Evolutionary conservation across 2,329 filamentous ascomycete species (phyloP).

Genomic region (Thielaviopsis cerberus): DNA sequence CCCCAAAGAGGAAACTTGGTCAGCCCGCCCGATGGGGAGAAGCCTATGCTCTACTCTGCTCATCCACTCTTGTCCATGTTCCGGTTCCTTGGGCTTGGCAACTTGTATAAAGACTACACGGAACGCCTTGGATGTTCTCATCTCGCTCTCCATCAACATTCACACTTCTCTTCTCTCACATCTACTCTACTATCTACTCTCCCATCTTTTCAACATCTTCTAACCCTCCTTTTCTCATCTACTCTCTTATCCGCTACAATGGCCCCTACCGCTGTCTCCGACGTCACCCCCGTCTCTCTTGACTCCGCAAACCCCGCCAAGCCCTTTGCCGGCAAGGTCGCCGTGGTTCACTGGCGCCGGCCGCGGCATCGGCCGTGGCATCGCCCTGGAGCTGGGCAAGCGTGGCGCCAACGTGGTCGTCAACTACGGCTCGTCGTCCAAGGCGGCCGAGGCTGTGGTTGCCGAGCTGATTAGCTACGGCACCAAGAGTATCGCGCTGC

Average conservation of each 20-base stretch:
- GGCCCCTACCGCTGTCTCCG: conserved; percentile 11
- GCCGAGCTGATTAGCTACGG: conserved; percentile 35
- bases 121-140: background rate
- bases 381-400: conserved; percentile 47
- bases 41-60: no score
- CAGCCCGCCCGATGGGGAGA: no score
- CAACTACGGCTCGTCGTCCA: conserved; percentile 43
- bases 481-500: conserved; percentile 37
- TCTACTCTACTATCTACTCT: background rate
- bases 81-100: no score
- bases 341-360: conserved; percentile 47
- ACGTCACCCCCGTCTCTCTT: conserved; percentile 11
- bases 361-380: conserved; percentile 47
- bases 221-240: background rate
- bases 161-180: background rate
- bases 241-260: conserved; percentile 5
- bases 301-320: conserved; percentile 16
- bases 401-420: conserved; percentile 47
- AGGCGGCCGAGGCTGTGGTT: conserved; percentile 38
- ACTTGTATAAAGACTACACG: background rate
- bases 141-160: background rate
- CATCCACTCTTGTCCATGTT: no score
- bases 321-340: conserved; percentile 32
- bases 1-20: no score
- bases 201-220: background rate